Conservation (phyloP, 2,329 filamentous ascomycete genomes). For the Fusarium sacchari region DNA sequence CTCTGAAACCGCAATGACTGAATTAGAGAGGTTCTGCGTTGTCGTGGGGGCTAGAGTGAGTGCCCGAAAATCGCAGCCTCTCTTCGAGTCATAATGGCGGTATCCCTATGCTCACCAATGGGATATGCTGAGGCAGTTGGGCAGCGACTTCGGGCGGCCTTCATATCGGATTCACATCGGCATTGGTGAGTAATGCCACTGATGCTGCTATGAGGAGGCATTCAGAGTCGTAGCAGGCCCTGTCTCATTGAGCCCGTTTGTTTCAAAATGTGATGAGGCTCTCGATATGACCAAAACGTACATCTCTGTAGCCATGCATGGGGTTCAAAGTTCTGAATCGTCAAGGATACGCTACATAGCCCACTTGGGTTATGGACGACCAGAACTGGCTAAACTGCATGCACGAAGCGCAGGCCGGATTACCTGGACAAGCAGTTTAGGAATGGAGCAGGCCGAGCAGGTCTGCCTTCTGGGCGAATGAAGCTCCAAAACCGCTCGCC, state of each 20-base stretch:
- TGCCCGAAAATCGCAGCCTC: slow-evolving; percentile 28
- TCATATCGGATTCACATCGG: slow-evolving; percentile 23
- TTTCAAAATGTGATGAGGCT: slow-evolving; percentile 39
- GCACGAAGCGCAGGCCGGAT: slow-evolving; percentile 28
- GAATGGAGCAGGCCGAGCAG: slow-evolving; percentile 32
- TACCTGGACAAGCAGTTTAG: slow-evolving; percentile 35
- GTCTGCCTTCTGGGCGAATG: slow-evolving; percentile 30
- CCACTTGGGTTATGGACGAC: slow-evolving; percentile 33
- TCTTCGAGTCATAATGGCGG: slow-evolving; percentile 43
- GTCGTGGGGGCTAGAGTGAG: slow-evolving; percentile 36
- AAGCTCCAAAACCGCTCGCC: slow-evolving; percentile 35
- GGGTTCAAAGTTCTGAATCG: slow-evolving; percentile 37
- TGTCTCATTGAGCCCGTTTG: slow-evolving; percentile 27
- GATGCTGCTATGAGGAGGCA: slow-evolving; percentile 34
- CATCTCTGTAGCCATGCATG: slow-evolving; percentile 29
- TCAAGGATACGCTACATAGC: slow-evolving; percentile 20
- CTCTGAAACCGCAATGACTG: slow-evolving; percentile 25
- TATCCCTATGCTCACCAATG: slow-evolving; percentile 40
- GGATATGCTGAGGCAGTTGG: slow-evolving; percentile 34
- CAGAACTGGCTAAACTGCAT: slow-evolving; percentile 37
- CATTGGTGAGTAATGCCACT: slow-evolving; percentile 33
- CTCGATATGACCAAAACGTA: slow-evolving; percentile 29
- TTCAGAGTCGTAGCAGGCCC: slow-evolving; percentile 28
- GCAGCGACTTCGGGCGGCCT: slow-evolving; percentile 32
- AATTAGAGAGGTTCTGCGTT: slow-evolving; percentile 25